Percentiles rank a stretch among this genome's conserved stretches.
phyloP scores from a whole-genome alignment of 139 green algal genomes.

The Chlamydomonas asymmetrica region DNA sequence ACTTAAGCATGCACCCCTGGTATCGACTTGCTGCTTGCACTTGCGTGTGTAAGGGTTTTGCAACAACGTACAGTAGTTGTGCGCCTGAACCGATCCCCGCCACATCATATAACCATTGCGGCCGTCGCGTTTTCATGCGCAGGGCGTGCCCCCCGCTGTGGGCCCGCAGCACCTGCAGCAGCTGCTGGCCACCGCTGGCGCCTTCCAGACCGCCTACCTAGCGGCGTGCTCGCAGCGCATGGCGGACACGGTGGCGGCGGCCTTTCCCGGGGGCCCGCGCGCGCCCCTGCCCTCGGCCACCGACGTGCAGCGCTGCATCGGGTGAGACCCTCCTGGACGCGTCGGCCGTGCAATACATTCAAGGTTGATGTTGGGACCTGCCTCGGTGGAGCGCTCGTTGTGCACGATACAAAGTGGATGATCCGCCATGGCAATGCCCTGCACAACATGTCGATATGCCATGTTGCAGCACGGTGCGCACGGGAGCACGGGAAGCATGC shows the following conservation, averaged over 20 bases:
- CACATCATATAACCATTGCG: no score
- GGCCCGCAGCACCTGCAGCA: constrained; percentile 48
- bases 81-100: no score
- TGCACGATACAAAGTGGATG: not conserved
- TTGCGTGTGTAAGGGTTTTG: no score
- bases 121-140: constrained; percentile 22
- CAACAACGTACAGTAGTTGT: no score
- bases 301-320: constrained; percentile 83
- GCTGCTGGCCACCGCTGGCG: constrained; percentile 55
- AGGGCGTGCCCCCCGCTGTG: constrained; percentile 54
- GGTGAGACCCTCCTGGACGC: constrained; percentile 49
- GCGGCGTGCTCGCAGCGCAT: constrained; percentile 63
- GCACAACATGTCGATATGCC: no score
- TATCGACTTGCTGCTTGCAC: no score
- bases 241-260: constrained; percentile 67
- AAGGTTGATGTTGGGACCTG: not conserved
- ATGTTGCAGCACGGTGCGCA: no score
- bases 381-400: not conserved
- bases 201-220: constrained; percentile 82
- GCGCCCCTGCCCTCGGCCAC: constrained; percentile 63
- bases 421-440: no score
- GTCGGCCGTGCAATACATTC: no score
- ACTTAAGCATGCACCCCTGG: no score
- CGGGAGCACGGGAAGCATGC: no score
- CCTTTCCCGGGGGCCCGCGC: constrained; percentile 69